Conservation (phyloP, 2,329 filamentous ascomycete genomes). For the Alternaria ventricosa region DNA sequence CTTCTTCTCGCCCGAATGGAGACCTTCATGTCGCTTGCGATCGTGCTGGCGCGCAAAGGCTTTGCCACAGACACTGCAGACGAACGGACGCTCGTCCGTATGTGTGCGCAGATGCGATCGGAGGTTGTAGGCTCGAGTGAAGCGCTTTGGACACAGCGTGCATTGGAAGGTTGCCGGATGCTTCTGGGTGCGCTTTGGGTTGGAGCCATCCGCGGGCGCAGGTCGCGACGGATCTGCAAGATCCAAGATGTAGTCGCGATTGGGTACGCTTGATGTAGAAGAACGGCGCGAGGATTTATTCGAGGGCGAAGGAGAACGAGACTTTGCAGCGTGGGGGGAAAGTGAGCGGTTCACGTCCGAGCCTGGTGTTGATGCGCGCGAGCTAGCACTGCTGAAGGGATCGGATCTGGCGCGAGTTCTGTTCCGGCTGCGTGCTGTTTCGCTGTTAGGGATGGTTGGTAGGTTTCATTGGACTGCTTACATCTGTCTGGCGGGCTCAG, state of each 20-base stretch:
- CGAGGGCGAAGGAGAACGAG: slow-evolving; percentile 58
- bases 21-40: slow-evolving; percentile 92
- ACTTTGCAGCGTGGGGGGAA: slow-evolving; percentile 53
- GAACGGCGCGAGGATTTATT: slow-evolving; percentile 57
- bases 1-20: slow-evolving; percentile 98
- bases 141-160: slow-evolving; percentile 89
- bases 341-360: slow-evolving; percentile 48
- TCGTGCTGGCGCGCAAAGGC: slow-evolving; percentile 98
- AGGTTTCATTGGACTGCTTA: slow-evolving; percentile 49
- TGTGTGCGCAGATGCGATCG: slow-evolving; percentile 95
- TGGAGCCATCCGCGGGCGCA: slow-evolving; percentile 53
- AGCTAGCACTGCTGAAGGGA: slow-evolving; percentile 59
- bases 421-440: slow-evolving; percentile 59
- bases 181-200: slow-evolving; percentile 87
- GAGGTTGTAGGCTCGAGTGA: slow-evolving; percentile 95
- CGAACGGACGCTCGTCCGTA: slow-evolving; percentile 95
- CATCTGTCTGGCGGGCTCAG: slow-evolving; percentile 77
- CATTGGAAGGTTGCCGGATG: slow-evolving; percentile 98
- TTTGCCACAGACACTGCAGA: slow-evolving; percentile 95
- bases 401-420: slow-evolving; percentile 67
- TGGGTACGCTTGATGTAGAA: slow-evolving; percentile 59
- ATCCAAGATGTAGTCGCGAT: slow-evolving; percentile 82
- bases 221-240: slow-evolving; percentile 88
- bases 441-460: slow-evolving; percentile 25
- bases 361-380: slow-evolving; percentile 53